Conservation (phyloP, 345 rosid genomes). For the Corchorus capsularis region DNA sequence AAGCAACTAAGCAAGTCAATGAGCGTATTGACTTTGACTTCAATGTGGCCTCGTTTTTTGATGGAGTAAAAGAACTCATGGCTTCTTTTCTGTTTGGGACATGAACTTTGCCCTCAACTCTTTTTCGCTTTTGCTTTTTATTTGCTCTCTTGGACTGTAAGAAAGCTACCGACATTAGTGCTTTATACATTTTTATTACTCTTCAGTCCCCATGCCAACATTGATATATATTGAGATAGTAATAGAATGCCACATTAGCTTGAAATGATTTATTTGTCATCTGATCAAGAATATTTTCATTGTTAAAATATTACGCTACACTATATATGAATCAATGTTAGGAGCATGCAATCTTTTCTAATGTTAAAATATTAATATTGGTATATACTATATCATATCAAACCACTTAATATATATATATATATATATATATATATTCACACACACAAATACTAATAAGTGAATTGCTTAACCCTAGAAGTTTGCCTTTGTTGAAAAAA, state of each 20-base stretch:
- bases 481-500: not conserved
- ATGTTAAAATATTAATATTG: too few species aligned
- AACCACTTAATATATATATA: not conserved
- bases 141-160: not conserved
- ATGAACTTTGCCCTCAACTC: not conserved
- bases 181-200: not conserved
- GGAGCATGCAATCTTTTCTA: too few species aligned
- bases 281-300: too few species aligned
- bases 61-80: not conserved
- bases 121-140: not conserved
- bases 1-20: not conserved
- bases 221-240: not conserved
- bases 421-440: not conserved
- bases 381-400: too few species aligned
- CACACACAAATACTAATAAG: not conserved
- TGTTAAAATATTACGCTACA: too few species aligned
- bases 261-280: too few species aligned
- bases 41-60: not conserved
- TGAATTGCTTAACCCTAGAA: not conserved
- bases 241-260: too few species aligned
- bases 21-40: not conserved
- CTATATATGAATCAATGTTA: too few species aligned
- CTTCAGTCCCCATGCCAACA: not conserved
- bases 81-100: not conserved
- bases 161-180: conserved; percentile 1